Percentiles rank a stretch among this genome's conserved stretches.
Evolutionary conservation across 306 rosid species (phyloP).

Genomic region (Luffa aegyptiaca): DNA sequence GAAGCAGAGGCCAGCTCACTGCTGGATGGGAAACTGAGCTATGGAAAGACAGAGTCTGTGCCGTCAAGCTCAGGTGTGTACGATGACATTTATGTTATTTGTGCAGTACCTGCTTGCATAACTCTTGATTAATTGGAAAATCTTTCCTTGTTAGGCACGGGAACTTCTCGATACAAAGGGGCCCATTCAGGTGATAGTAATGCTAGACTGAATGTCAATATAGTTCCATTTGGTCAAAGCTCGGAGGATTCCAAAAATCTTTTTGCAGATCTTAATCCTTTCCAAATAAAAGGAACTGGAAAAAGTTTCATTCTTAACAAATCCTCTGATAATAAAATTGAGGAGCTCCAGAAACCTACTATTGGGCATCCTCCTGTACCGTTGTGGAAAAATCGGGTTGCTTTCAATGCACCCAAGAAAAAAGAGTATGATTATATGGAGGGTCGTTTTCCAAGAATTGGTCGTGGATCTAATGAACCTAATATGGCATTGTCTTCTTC

Average conservation of each 20-base stretch:
- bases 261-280: conserved; percentile 88
- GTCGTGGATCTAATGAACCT: conserved; percentile 53
- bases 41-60: conserved; percentile 44
- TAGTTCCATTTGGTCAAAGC: conserved; percentile 65
- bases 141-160: conserved; percentile 36
- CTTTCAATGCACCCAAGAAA: conserved; percentile 66
- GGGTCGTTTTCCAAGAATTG: conserved; percentile 27
- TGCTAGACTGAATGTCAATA: conserved; percentile 66
- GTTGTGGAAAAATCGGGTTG: conserved; percentile 70
- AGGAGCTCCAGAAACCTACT: conserved; percentile 40
- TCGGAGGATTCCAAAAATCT: conserved; percentile 58
- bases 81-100: conserved; percentile 29
- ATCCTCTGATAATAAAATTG: conserved; percentile 50
- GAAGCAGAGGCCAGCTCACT: conserved; percentile 24
- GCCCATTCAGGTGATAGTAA: conserved; percentile 61
- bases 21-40: conserved; percentile 34
- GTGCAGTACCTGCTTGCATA: conserved; percentile 29
- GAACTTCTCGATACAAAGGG: conserved; percentile 56
- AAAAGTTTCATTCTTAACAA: conserved; percentile 50
- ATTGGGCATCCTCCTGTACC: conserved; percentile 59
- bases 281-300: conserved; percentile 81
- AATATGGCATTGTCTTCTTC: conserved; percentile 43
- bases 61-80: conserved; percentile 30
- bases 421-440: conserved; percentile 35
- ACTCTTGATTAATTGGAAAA: conserved; percentile 34